Base-by-base conservation (phyloP, 2,329 filamentous ascomycete genomes). In the Phialophora tarda region DNA sequence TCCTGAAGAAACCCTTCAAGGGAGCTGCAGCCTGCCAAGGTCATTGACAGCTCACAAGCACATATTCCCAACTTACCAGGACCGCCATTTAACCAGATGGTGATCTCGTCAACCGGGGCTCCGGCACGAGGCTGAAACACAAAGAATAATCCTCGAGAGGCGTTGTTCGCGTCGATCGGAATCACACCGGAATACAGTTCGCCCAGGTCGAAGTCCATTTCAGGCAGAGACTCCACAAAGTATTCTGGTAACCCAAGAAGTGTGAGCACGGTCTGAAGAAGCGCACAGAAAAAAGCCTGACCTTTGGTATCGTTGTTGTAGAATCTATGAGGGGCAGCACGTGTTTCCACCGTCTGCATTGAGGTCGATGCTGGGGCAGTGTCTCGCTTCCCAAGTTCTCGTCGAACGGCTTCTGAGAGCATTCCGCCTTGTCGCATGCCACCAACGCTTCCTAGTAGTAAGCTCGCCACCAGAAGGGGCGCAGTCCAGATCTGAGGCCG, bases 1-100 rank as follows among this genome's bases (percentile, higher is more conserved):
- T 77, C 76, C 54, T 76, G 72, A 56, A 77, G 71, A 51, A 77
- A 74, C 6, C 74, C 75, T 64, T 75, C 72, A 4, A 69, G 62
- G 14, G 67, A 69, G 55, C 64, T 67, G 62, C 67, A 69, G 48
- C 67, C 66, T 62, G 56, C 24, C 4, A 30, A 4, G 21, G 53
- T 50, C 11, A 26, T 54, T 26, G 12, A 1, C 10, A 51, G 10
- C 26, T 12, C 34, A 48, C 4, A 12, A 12, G 14, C 3, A 51
- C 24, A 51, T 12, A 23, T 24, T 17, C n/a, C 23, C 48, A 44
- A 8, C 58, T 59, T 41, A 58, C 70, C 71, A 14, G 71, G 71
- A 17, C 71, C 71, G 30, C 71, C 71, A 58, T 71, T 72, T 41
- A 73, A 63, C 66, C 66, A 69, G 50, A 69, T 64, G 23, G 66